A percentile compares a stretch with the other conserved stretches of the same genome.
Conservation (phyloP, 495 filamentous ascomycete genomes). For the Penicillium bialowiezense region DNA sequence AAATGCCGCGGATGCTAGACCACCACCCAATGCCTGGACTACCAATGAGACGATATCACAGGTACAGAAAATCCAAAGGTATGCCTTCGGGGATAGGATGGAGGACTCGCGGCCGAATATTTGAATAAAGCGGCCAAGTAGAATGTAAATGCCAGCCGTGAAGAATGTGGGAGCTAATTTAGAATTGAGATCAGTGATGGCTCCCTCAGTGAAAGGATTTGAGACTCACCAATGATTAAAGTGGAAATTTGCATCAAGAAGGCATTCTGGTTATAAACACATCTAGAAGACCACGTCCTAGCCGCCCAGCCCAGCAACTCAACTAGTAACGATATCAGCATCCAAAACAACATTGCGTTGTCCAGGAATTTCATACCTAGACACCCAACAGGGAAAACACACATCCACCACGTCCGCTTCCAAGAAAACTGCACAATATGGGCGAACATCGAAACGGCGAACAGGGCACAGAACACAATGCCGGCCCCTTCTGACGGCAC, state of each 20-base stretch:
- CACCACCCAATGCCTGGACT: conserved; percentile 55
- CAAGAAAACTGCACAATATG: conserved; percentile 45
- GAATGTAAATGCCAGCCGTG: conserved; percentile 57
- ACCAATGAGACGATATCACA: conserved; percentile 54
- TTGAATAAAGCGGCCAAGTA: conserved; percentile 53
- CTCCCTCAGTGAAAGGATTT: background rate
- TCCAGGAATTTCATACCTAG: conserved; percentile 41
- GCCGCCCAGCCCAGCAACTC: conserved; percentile 57
- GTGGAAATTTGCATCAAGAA: conserved; percentile 60
- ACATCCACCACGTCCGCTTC: conserved; percentile 51
- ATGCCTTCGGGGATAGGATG: conserved; percentile 42
- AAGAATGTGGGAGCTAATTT: conserved; percentile 50
- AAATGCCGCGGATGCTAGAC: conserved; percentile 42
- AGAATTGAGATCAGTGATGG: background rate
- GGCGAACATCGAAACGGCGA: conserved; percentile 44
- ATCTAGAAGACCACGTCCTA: conserved; percentile 49
- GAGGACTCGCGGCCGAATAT: conserved; percentile 47
- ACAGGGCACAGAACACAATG: conserved; percentile 49
- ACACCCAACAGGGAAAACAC: conserved; percentile 40
- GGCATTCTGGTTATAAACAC: conserved; percentile 32
- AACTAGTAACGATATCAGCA: conserved; percentile 18
- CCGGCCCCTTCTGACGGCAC: conserved; percentile 50
- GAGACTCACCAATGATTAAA: conserved; percentile 50
- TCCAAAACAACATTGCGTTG: no score
- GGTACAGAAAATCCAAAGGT: conserved; percentile 53